Evolutionary conservation across 768 basidiomycete species (phyloP), one percentile per base, ranked within the genome.

Genomic region (Aureoboletus auriporus): DNA sequence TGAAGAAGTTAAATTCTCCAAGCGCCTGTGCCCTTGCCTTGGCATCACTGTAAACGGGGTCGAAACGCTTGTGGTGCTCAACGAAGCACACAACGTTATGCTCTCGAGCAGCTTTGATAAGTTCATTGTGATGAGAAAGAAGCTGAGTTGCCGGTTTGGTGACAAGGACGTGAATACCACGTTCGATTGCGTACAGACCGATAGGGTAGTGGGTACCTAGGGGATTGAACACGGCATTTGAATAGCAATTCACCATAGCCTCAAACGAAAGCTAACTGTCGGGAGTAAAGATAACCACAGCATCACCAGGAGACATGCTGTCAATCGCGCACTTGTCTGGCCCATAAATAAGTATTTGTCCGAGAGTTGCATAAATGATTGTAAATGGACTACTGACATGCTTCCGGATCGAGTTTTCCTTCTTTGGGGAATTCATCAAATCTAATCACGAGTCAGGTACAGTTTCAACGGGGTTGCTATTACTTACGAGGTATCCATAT

Each of bases 1-100:
- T 89, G 80, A 93, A 95, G 70, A 92, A 95, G 71, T 93, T 95
- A 72, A 93, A 92, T 67, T 94, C 90, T 30, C 93, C 91, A 23
- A 94, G 75, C 7, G 78, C 69, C 26, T 75, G 78, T 27, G 86
- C 86, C 44, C 86, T 83, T 5, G 82, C 84, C 59, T 82, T 85
- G 34, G 92, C 93, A 63, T 96, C 93, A 59, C 86, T 87, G 73
- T 96, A 95, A 11, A 86, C 91, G 6, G 93, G 93, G 68, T 95
- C 93, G 60, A 84, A 90, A 41, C 89, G 80, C 65, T 92, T 93
- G 71, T 93, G 90, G 61, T 95, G 91, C 65, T 96, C 93, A n/a
- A 95, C 93, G 63, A 89, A 92, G 68, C 89, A 92, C 3, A 91
- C 77, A 16, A 94, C 84, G 41, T 84, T 83, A 63, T 92, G 77